Conservation (phyloP, 2,329 filamentous ascomycete species). For the Tolypocladium pustulatum region DNA sequence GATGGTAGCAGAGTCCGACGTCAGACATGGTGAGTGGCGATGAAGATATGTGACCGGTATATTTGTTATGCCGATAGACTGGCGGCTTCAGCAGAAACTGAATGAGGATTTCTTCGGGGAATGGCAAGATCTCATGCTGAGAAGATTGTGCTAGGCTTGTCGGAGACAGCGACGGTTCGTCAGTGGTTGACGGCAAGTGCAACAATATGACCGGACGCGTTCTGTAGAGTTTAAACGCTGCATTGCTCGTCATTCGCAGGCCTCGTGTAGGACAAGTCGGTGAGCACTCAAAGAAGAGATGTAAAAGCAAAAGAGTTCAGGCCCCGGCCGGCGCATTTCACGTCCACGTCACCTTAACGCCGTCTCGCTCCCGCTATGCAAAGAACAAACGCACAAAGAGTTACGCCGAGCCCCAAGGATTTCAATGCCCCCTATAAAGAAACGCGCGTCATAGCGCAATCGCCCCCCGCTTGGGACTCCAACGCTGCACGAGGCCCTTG, state of each 20-base stretch:
- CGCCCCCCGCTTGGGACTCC: not conserved
- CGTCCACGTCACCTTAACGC: not conserved
- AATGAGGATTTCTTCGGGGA: not conserved
- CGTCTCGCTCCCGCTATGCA: not conserved
- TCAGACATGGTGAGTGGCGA: not conserved
- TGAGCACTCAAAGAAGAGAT: not conserved
- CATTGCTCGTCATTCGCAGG: not conserved
- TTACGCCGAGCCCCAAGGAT: not conserved
- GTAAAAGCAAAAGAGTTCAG: too few species aligned
- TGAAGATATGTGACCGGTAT: too few species aligned
- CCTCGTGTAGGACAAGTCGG: not conserved
- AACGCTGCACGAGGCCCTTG: conserved; percentile 8
- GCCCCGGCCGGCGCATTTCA: not conserved
- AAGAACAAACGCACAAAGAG: not conserved
- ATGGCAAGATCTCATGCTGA: not conserved
- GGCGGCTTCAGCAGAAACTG: not conserved
- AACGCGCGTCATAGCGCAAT: not conserved
- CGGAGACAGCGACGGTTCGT: not conserved
- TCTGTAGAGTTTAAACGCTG: not conserved
- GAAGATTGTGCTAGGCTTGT: not conserved
- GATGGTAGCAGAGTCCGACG: not conserved
- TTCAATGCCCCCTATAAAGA: not conserved
- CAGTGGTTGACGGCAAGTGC: not conserved
- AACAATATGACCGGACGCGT: not conserved
- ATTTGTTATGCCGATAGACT: not conserved